phyloP scores from a whole-genome alignment of 1,284 basidiomycete genomes.

The Porphyrellus sp. region DNA sequence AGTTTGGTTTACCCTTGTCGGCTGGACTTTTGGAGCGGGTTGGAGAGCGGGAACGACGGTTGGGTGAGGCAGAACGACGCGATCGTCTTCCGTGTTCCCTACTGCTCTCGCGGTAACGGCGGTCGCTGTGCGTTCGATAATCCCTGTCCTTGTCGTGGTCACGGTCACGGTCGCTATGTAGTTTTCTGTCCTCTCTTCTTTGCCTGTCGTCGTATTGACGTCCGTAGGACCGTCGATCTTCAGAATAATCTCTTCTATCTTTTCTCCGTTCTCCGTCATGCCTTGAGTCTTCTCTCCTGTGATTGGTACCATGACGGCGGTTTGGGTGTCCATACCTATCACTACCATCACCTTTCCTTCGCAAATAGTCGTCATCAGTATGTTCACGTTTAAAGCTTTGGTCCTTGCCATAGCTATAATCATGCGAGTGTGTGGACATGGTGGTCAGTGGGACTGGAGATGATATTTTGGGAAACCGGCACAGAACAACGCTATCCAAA shows the following conservation, averaged over 20 bases:
- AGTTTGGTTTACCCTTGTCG: conserved; percentile 82
- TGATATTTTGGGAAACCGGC: conserved; percentile 15
- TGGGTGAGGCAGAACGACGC: conserved; percentile 58
- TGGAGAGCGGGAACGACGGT: conserved; percentile 37
- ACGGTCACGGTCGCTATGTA: conserved; percentile 24
- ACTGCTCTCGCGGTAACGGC: conserved; percentile 20
- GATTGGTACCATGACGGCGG: conserved; percentile 7
- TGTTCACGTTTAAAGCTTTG: conserved; percentile 10
- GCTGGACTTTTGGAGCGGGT: conserved; percentile 36
- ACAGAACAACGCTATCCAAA: neutral
- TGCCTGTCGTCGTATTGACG: conserved; percentile 23
- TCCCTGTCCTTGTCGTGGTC: conserved; percentile 42
- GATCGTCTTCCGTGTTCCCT: conserved; percentile 38
- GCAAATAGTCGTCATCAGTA: conserved; percentile 6
- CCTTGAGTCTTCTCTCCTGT: conserved; percentile 11
- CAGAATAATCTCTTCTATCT: conserved; percentile 19
- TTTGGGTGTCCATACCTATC: conserved; percentile 8
- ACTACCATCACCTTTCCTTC: conserved; percentile 7
- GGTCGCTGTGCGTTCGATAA: conserved; percentile 37
- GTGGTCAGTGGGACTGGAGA: neutral
- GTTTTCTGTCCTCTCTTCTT: conserved; percentile 35
- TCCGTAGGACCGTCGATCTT: conserved; percentile 18
- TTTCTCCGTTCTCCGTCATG: conserved; percentile 44
- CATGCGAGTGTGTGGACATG: conserved; percentile 13
- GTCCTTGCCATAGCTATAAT: conserved; percentile 12